Conservation (phyloP, 345 rosid genomes). For the Brassica juncea region DNA sequence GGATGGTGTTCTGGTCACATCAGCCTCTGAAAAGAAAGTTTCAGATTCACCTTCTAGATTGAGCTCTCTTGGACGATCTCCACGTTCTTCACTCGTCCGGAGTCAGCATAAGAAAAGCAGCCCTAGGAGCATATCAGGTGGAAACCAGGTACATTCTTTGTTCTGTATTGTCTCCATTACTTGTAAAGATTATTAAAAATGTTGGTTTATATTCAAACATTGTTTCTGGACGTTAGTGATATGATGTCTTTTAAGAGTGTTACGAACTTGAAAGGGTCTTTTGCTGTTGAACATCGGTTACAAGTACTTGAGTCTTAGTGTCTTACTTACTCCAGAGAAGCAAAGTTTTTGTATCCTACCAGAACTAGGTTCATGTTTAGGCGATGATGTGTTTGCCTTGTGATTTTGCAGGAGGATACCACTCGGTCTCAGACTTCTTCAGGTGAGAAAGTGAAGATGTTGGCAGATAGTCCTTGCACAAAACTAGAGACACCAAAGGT, state of each 20-base stretch:
- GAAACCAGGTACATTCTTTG: slow-evolving; percentile 44
- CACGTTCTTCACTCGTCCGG: slow-evolving; percentile 2
- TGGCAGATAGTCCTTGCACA: slow-evolving; percentile 17
- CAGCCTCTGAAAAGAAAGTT: slow-evolving; percentile 33
- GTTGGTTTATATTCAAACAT: background rate
- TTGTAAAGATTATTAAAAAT: background rate
- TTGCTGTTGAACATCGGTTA: no score
- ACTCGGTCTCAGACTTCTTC: slow-evolving; percentile 25
- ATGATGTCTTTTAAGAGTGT: no score
- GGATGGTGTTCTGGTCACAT: slow-evolving; percentile 60
- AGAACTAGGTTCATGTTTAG: background rate
- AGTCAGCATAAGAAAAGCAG: slow-evolving; percentile 21
- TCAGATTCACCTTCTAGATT: slow-evolving; percentile 18
- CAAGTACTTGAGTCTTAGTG: no score
- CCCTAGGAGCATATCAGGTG: slow-evolving; percentile 25
- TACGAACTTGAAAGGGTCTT: no score
- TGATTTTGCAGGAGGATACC: slow-evolving; percentile 23
- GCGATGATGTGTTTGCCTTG: slow-evolving; percentile 4
- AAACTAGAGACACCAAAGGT: slow-evolving; percentile 30
- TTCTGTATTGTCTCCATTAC: background rate
- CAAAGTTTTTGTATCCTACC: background rate
- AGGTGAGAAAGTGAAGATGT: slow-evolving; percentile 25
- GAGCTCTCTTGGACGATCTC: background rate
- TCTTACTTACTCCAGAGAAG: no score
- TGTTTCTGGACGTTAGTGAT: no score